Evolutionary conservation across 805 yeast species (phyloP).

Genomic region (Wickerhamomyces strasburgensis): DNA sequence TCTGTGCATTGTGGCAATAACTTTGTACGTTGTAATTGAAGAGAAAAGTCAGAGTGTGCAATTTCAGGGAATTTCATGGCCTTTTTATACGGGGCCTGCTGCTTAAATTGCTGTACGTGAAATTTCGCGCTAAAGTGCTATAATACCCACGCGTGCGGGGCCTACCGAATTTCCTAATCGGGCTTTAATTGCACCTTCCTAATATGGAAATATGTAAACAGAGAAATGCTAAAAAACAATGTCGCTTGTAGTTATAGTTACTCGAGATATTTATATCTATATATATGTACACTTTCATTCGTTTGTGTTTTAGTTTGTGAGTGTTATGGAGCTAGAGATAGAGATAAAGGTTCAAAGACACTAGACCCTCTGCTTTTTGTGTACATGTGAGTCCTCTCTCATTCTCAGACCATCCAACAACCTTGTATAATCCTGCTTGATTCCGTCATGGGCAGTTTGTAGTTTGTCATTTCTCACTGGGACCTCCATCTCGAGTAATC

Average conservation of each 20-base stretch:
- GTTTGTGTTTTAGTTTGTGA: background rate
- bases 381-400: constrained; percentile 8
- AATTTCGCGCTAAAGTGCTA: background rate
- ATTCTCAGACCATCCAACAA: constrained; percentile 30
- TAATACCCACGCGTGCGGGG: background rate
- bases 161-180: background rate
- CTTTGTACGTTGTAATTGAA: too few relatives aligned
- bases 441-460: constrained; percentile 64
- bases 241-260: too few relatives aligned
- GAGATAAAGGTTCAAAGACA: background rate
- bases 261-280: too few relatives aligned
- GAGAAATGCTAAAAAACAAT: too few relatives aligned
- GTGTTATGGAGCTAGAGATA: background rate
- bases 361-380: constrained; percentile 15
- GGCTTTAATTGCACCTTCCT: background rate
- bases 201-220: too few relatives aligned
- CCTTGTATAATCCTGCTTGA: constrained; percentile 67
- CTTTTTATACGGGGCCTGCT: too few relatives aligned
- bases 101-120: too few relatives aligned
- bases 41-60: too few relatives aligned
- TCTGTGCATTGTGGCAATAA: too few relatives aligned
- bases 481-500: constrained; percentile 59
- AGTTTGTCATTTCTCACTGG: constrained; percentile 63
- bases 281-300: too few relatives aligned
- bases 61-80: too few relatives aligned